Conservation (phyloP, 495 filamentous ascomycete species). For the Penicillium dipodomyicola region DNA sequence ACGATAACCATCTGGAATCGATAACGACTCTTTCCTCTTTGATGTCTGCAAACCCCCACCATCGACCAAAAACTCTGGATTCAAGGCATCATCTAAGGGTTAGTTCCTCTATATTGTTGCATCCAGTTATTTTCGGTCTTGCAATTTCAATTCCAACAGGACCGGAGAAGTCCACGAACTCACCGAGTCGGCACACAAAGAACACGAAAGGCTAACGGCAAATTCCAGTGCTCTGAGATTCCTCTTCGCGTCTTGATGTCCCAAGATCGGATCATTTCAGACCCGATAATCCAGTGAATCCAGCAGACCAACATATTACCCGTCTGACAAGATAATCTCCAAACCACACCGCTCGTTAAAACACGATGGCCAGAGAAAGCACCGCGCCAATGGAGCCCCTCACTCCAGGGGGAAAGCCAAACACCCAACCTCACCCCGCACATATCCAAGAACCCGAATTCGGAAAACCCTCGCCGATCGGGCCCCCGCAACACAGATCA, state of each 20-base stretch:
- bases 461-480: conserved; percentile 54
- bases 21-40: conserved; percentile 21
- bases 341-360: neutral
- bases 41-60: conserved; percentile 19
- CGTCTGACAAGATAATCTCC: neutral
- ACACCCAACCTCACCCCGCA: conserved; percentile 27
- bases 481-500: conserved; percentile 44
- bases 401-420: conserved; percentile 31
- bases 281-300: neutral
- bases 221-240: neutral
- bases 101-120: neutral
- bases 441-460: conserved; percentile 51
- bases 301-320: neutral
- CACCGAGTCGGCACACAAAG: neutral
- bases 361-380: conserved; percentile 45
- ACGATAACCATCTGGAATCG: conserved; percentile 18
- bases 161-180: neutral
- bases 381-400: conserved; percentile 35
- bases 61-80: conserved; percentile 6
- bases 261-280: neutral
- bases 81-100: neutral
- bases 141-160: neutral
- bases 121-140: neutral
- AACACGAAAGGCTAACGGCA: conserved; percentile 1
- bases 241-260: neutral